Conservation (phyloP, 371 early-diverging fungal species). For the Haplosporangium sp. region DNA sequence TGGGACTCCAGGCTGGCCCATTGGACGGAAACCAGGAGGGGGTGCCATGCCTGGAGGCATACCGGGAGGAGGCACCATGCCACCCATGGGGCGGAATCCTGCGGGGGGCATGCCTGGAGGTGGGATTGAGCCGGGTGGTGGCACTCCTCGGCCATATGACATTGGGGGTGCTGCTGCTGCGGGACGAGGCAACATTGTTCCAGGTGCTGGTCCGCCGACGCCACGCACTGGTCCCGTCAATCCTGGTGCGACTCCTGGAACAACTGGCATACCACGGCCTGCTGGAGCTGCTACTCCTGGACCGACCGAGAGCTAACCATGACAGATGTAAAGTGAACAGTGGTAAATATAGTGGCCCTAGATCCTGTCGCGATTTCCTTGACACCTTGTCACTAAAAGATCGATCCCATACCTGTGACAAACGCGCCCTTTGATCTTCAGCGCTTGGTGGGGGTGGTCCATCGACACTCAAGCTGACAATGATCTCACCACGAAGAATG, state of each 20-base stretch:
- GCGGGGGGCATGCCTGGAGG: slow-evolving; percentile 62
- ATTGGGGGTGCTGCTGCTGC: slow-evolving; percentile 72
- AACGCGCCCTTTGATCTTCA: slow-evolving; percentile 67
- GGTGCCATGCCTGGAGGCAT: slow-evolving; percentile 71
- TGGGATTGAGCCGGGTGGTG: slow-evolving; percentile 49
- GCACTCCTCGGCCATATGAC: slow-evolving; percentile 78
- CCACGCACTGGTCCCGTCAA: slow-evolving; percentile 92
- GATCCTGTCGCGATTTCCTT: neutral
- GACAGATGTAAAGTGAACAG: neutral
- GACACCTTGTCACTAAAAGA: neutral
- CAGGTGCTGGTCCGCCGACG: slow-evolving; percentile 91
- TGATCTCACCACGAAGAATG: slow-evolving; percentile 92
- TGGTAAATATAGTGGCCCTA: neutral
- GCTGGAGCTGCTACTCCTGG: slow-evolving; percentile 86
- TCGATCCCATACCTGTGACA: slow-evolving; percentile 47
- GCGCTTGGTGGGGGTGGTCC: slow-evolving; percentile 89
- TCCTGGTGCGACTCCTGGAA: slow-evolving; percentile 70
- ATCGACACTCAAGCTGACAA: slow-evolving; percentile 92
- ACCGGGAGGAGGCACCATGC: slow-evolving; percentile 68
- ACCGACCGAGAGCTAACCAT: slow-evolving; percentile 64
- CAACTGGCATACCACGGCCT: slow-evolving; percentile 91
- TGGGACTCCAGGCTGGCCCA: slow-evolving; percentile 45
- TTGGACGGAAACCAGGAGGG: slow-evolving; percentile 55
- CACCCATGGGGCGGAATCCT: slow-evolving; percentile 57
- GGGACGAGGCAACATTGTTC: slow-evolving; percentile 78